A percentile compares a stretch with the other conserved stretches of the same genome.
Conservation (phyloP, 192 early-diverging fungal genomes). For the Obelidium mucronatum region DNA sequence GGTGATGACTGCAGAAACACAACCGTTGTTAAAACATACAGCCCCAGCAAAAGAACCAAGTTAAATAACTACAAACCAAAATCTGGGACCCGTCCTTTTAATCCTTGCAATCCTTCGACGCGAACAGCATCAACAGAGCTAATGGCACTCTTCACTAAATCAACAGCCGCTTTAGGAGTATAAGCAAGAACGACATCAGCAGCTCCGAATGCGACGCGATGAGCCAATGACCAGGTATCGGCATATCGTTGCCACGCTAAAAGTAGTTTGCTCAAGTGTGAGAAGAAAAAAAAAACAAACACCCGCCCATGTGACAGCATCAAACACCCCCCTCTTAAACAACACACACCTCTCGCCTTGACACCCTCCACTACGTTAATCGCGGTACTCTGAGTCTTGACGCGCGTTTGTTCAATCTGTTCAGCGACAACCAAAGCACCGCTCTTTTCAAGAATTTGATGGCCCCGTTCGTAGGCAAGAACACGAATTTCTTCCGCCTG, state of each 20-base stretch:
- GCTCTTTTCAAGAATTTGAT: slow-evolving; percentile 5
- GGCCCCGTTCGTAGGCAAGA: not conserved
- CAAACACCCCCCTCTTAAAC: not conserved
- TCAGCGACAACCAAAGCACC: slow-evolving; percentile 1
- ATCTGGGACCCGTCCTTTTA: slow-evolving; percentile 12
- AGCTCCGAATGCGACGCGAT: not conserved
- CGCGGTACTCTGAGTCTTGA: not conserved
- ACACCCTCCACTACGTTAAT: not conserved
- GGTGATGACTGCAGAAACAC: not conserved
- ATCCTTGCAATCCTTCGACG: slow-evolving; percentile 9
- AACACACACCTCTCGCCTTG: slow-evolving; percentile 7
- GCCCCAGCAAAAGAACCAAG: not conserved
- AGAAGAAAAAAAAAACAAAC: not conserved
- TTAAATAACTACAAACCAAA: slow-evolving; percentile 24
- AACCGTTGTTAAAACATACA: no score
- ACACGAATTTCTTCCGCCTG: not conserved
- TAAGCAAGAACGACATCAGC: slow-evolving; percentile 2
- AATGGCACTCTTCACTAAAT: slow-evolving; percentile 7
- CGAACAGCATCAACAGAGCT: not conserved
- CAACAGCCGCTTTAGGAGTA: slow-evolving; percentile 14
- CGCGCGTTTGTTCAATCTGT: not conserved
- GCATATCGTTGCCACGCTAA: not conserved
- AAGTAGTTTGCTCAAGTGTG: no score
- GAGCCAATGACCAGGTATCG: not conserved
- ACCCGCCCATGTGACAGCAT: not conserved